Evolutionary conservation across 768 basidiomycete genomes (phyloP).

Genomic region (Pleurotus eryngii): DNA sequence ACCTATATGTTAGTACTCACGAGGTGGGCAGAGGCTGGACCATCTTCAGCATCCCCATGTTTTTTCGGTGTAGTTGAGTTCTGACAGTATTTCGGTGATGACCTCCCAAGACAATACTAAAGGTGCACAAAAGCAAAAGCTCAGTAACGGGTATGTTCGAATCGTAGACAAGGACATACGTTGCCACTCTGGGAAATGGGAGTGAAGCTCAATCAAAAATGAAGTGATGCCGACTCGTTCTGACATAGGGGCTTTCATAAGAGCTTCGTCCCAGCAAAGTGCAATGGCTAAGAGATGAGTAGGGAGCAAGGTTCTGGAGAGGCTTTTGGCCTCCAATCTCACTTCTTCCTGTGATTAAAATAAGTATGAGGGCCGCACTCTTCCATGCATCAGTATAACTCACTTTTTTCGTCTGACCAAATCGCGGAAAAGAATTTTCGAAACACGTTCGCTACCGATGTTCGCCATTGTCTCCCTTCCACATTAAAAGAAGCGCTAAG

Average conservation of each 20-base stretch:
- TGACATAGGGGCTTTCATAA: conserved; percentile 49
- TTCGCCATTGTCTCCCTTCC: conserved; percentile 67
- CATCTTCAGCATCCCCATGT: conserved; percentile 35
- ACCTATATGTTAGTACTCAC: conserved; percentile 23
- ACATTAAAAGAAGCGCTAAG: conserved; percentile 59
- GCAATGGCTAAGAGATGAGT: conserved; percentile 65
- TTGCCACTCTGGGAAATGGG: conserved; percentile 67
- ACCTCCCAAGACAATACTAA: conserved; percentile 65
- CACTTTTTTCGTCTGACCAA: conserved; percentile 64
- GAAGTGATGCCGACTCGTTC: conserved; percentile 57
- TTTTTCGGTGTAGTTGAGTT: conserved; percentile 47
- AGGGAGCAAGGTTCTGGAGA: conserved; percentile 58
- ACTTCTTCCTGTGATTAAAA: conserved; percentile 61
- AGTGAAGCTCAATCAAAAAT: conserved; percentile 66
- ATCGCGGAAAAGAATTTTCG: conserved; percentile 55
- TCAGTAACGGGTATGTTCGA: background rate
- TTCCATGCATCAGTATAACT: conserved; percentile 9
- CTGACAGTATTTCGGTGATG: conserved; percentile 54
- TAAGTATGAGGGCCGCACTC: background rate
- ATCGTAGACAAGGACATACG: conserved; percentile 30
- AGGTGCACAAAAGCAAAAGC: background rate
- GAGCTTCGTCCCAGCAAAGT: conserved; percentile 62
- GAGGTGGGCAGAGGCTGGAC: conserved; percentile 36
- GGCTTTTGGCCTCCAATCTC: conserved; percentile 53
- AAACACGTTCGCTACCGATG: conserved; percentile 58